Evolutionary conservation across 345 rosid species (phyloP).

Genomic region (Cochlearia excelsa): DNA sequence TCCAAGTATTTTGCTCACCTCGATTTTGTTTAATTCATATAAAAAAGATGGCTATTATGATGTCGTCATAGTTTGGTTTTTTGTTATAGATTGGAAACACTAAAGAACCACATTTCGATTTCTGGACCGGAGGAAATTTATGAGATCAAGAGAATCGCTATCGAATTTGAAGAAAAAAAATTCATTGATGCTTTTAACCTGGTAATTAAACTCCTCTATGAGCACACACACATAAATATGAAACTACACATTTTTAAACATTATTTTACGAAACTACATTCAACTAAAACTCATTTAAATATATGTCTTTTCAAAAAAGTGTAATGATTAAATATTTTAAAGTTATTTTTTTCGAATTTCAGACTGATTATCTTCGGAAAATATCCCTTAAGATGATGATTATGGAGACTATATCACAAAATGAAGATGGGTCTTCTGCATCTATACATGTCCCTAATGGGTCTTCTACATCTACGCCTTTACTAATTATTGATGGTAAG

Average conservation of each 20-base stretch:
- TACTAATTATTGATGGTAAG: too few relatives aligned
- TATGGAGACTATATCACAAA: constrained; percentile 74
- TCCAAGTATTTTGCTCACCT: too few relatives aligned
- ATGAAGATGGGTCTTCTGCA: constrained; percentile 45
- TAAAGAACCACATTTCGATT: constrained; percentile 61
- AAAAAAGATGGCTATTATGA: too few relatives aligned
- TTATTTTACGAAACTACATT: too few relatives aligned
- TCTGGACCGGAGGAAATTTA: constrained; percentile 66
- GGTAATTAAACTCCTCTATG: constrained; percentile 39
- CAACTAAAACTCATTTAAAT: too few relatives aligned
- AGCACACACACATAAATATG: too few relatives aligned
- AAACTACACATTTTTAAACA: too few relatives aligned
- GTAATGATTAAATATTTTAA: too few relatives aligned
- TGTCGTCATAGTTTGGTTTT: too few relatives aligned
- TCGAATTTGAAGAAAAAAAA: constrained; percentile 74
- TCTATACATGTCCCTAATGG: constrained; percentile 39
- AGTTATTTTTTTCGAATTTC: constrained; percentile 18
- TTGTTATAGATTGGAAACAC: constrained; percentile 54
- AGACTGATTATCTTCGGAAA: constrained; percentile 79
- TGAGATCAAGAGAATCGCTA: constrained; percentile 71
- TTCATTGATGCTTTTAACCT: constrained; percentile 59
- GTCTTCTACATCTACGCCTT: too few relatives aligned
- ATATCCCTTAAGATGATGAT: constrained; percentile 90
- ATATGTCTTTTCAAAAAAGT: too few relatives aligned
- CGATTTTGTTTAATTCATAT: too few relatives aligned